Percentiles rank a stretch among this genome's conserved stretches.
phyloP scores from a whole-genome alignment of 2,329 filamentous ascomycete species.

The Beauveria sp. region DNA sequence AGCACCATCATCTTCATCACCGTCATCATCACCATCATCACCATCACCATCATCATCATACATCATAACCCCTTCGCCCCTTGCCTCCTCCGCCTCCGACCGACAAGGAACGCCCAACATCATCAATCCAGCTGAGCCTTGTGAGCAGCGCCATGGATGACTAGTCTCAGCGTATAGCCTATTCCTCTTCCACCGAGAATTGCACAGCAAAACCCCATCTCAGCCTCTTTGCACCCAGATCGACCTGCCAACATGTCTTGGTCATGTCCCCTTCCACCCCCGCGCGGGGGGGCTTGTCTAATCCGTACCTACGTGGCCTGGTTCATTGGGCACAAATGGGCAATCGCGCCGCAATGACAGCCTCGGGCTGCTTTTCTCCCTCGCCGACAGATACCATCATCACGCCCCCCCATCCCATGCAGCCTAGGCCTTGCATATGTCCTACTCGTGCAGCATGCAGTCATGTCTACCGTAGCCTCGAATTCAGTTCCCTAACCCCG shows the following conservation, averaged over 20 bases:
- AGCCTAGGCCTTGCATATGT: neutral
- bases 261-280: neutral
- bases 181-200: conserved; percentile 1
- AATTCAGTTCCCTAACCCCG: neutral
- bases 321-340: conserved; percentile 9
- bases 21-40: neutral
- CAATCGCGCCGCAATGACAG: neutral
- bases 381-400: neutral
- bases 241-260: neutral
- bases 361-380: conserved; percentile 5
- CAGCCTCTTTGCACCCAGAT: too few relatives aligned
- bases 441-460: conserved; percentile 2
- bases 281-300: neutral
- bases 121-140: neutral
- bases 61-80: neutral
- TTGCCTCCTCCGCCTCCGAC: neutral
- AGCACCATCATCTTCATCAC: neutral
- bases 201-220: neutral
- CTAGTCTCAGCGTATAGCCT: neutral
- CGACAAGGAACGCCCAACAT: neutral
- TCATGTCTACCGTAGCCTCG: neutral
- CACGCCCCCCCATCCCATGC: neutral
- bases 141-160: neutral
- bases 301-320: conserved; percentile 2
- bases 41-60: neutral